Conservation (phyloP, 495 filamentous ascomycete species). For the Podospora sp. region DNA sequence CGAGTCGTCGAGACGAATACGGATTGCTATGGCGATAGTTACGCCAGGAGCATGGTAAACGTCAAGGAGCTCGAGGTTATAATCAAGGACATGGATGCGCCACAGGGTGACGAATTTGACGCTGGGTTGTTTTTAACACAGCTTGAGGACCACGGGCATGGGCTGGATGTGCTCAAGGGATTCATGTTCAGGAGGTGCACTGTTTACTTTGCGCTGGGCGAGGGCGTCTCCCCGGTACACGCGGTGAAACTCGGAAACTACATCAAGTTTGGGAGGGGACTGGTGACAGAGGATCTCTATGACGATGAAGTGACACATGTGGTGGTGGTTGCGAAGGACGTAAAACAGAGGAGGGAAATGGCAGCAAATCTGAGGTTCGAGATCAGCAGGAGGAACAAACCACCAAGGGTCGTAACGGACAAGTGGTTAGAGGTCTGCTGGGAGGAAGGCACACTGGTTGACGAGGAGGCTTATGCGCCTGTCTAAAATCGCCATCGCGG, state of each 20-base stretch:
- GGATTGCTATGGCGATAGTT: constrained; percentile 84
- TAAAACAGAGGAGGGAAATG: constrained; percentile 32
- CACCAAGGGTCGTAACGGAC: constrained; percentile 71
- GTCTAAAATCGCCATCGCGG: constrained; percentile 9
- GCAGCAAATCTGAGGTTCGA: constrained; percentile 48
- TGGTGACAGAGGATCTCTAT: constrained; percentile 45
- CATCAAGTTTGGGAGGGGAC: constrained; percentile 67
- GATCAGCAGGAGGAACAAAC: constrained; percentile 46
- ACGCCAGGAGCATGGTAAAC: constrained; percentile 66
- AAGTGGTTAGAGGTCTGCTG: constrained; percentile 82
- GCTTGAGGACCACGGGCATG: constrained; percentile 58
- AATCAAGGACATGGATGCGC: constrained; percentile 48
- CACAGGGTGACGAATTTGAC: constrained; percentile 32
- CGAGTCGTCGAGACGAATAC: constrained; percentile 51
- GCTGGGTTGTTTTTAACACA: constrained; percentile 51
- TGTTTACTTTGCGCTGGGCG: constrained; percentile 53
- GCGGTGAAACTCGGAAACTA: constrained; percentile 45
- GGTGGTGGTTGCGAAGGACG: constrained; percentile 50
- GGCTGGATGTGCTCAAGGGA: constrained; percentile 53
- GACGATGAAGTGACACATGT: constrained; percentile 66
- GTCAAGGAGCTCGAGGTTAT: constrained; percentile 66
- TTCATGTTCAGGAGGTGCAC: constrained; percentile 68
- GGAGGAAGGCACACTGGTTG: constrained; percentile 73
- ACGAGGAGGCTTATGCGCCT: constrained; percentile 70
- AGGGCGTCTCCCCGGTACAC: constrained; percentile 25